These are phyloP conservation scores for Pseudogymnoascus sp. DNA, from an alignment of 2,329 filamentous ascomycete species.

Conservation along the genomic window DNA sequence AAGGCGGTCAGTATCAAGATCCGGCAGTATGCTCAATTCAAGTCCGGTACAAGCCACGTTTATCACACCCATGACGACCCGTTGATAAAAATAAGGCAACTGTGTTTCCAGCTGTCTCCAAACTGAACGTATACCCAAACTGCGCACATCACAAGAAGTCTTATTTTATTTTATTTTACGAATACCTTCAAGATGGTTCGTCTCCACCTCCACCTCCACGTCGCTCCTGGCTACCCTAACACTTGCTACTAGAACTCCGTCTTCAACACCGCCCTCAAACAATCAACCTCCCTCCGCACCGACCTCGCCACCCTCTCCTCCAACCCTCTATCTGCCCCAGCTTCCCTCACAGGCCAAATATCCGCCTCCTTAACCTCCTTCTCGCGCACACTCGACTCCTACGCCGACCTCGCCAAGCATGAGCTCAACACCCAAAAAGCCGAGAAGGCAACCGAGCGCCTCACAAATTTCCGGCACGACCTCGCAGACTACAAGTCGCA, in stretches of 20 bases:
- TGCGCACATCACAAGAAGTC: not conserved
- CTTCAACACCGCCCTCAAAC: constrained; percentile 79
- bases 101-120: not conserved
- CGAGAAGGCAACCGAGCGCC: constrained; percentile 77
- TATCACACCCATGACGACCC: constrained; percentile 4
- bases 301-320: constrained; percentile 66
- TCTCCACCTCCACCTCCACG: not conserved
- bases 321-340: constrained; percentile 46
- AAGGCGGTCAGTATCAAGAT: not conserved
- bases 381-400: constrained; percentile 85
- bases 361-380: constrained; percentile 73
- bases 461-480: constrained; percentile 78
- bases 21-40: constrained; percentile 3
- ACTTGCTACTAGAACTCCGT: constrained; percentile 56
- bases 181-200: not conserved
- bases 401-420: constrained; percentile 73
- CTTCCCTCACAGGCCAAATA: constrained; percentile 61
- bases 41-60: constrained; percentile 7
- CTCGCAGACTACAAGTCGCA: constrained; percentile 70
- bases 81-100: not conserved
- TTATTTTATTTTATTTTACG: not conserved
- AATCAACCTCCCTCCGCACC: constrained; percentile 69
- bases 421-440: constrained; percentile 89
- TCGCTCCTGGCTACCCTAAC: constrained; percentile 1
- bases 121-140: not conserved